phyloP scores from a whole-genome alignment of 345 rosid species.

The Salix dunnii region DNA sequence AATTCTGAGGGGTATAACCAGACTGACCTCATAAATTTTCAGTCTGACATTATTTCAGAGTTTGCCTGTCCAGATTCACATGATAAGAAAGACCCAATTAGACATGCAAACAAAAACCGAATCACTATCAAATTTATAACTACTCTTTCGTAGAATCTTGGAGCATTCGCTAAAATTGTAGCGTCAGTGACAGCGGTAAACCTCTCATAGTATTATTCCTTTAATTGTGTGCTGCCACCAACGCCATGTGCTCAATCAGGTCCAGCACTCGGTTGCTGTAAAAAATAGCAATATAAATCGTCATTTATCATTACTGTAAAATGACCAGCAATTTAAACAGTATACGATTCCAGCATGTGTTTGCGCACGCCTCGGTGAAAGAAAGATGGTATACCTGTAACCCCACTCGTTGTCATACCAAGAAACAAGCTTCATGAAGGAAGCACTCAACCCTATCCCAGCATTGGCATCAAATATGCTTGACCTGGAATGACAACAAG shows the following conservation, averaged over 20 bases:
- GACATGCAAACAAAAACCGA: slow-evolving; percentile 2
- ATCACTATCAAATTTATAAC: slow-evolving; percentile 8
- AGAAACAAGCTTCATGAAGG: slow-evolving; percentile 83
- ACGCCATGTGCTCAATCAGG: slow-evolving; percentile 91
- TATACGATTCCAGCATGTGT: background rate
- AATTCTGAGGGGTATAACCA: background rate
- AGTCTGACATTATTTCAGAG: slow-evolving; percentile 5
- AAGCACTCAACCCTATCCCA: slow-evolving; percentile 78
- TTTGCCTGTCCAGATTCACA: background rate
- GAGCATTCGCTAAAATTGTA: background rate
- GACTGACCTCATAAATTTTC: background rate
- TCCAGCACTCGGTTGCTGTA: slow-evolving; percentile 95
- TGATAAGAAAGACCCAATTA: background rate
- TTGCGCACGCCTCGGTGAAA: background rate
- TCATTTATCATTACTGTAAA: background rate
- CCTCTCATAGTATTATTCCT: background rate
- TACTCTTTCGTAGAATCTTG: background rate
- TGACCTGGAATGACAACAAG: slow-evolving; percentile 50
- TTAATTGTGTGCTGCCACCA: slow-evolving; percentile 61
- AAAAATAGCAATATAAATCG: slow-evolving; percentile 1
- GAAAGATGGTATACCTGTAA: slow-evolving; percentile 61
- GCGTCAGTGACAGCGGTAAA: background rate
- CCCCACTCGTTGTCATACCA: slow-evolving; percentile 99
- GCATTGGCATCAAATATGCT: slow-evolving; percentile 98
- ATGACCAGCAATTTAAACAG: too few species aligned